A percentile compares a stretch with the other conserved stretches of the same genome.
These are phyloP conservation scores for Salix exigua DNA, from an alignment of 345 rosid species.

Conservation along the genomic window DNA sequence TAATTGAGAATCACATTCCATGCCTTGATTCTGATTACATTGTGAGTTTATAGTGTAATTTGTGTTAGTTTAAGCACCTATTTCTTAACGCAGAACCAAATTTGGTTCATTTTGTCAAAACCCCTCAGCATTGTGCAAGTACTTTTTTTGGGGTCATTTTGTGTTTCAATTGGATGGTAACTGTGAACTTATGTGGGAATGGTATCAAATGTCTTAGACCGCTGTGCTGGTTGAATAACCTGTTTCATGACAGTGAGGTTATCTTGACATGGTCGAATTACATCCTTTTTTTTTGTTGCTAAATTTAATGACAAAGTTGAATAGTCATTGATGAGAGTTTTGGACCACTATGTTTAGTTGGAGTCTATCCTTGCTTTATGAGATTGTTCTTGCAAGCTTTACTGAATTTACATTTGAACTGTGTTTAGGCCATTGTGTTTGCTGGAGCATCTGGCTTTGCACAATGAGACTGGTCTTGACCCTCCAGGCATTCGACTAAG, in stretches of 20 bases:
- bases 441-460: conserved; percentile 68
- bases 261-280: not conserved
- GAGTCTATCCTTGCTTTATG: not conserved
- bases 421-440: conserved; percentile 56
- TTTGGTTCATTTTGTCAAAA: not conserved
- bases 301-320: not conserved
- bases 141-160: not conserved
- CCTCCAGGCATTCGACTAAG: conserved; percentile 65
- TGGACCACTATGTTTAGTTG: not conserved
- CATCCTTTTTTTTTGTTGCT: too few relatives aligned
- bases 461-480: conserved; percentile 74
- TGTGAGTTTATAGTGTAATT: not conserved
- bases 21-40: not conserved
- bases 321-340: not conserved
- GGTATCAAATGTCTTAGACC: not conserved
- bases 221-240: not conserved
- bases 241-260: not conserved
- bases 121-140: not conserved
- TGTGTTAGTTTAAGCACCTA: not conserved
- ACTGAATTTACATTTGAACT: not conserved
- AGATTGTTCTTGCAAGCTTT: not conserved
- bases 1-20: not conserved
- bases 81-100: not conserved
- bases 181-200: not conserved
- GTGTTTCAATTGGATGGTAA: not conserved